These are phyloP conservation scores for Fusarium camptoceras DNA, from an alignment of 2,329 filamentous ascomycete species.

Conservation along the genomic window DNA sequence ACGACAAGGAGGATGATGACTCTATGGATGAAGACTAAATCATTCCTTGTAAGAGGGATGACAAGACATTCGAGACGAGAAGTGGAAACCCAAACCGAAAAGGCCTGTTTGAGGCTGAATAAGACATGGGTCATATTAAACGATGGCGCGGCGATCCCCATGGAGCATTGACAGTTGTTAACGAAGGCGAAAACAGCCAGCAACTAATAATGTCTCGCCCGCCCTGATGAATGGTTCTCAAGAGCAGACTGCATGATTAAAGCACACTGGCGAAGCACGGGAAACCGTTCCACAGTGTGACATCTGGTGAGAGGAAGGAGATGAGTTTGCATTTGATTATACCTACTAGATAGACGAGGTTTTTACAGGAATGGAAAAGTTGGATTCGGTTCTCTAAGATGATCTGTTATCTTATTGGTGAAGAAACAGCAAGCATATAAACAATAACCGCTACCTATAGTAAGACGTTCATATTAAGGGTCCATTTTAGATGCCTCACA, in stretches of 20 bases:
- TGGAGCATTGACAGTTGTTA: slow-evolving; percentile 21
- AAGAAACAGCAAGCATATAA: slow-evolving; percentile 17
- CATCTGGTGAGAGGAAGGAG: slow-evolving; percentile 7
- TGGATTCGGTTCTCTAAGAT: slow-evolving; percentile 31
- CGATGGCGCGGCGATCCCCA: slow-evolving; percentile 14
- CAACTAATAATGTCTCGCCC: slow-evolving; percentile 23
- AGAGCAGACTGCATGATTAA: slow-evolving; percentile 30
- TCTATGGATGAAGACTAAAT: slow-evolving; percentile 68
- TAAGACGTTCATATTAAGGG: slow-evolving; percentile 8
- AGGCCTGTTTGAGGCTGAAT: slow-evolving; percentile 13
- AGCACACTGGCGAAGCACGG: slow-evolving; percentile 35
- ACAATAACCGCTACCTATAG: not conserved
- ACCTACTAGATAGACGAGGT: slow-evolving; percentile 31
- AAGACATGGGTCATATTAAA: slow-evolving; percentile 29
- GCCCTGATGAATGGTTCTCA: not conserved
- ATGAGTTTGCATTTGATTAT: slow-evolving; percentile 7
- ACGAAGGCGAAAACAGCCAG: slow-evolving; percentile 17
- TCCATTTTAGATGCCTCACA: slow-evolving; percentile 6
- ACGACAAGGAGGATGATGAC: slow-evolving; percentile 60
- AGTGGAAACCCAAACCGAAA: slow-evolving; percentile 2
- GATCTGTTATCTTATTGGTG: slow-evolving; percentile 23
- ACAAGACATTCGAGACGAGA: slow-evolving; percentile 17
- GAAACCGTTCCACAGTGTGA: slow-evolving; percentile 35
- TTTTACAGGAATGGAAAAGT: slow-evolving; percentile 38
- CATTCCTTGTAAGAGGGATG: slow-evolving; percentile 10